Percentiles rank a stretch among this genome's conserved stretches.
These are phyloP conservation scores for Penicillium diatomitis DNA, from an alignment of 495 filamentous ascomycete species.

Conservation along the genomic window DNA sequence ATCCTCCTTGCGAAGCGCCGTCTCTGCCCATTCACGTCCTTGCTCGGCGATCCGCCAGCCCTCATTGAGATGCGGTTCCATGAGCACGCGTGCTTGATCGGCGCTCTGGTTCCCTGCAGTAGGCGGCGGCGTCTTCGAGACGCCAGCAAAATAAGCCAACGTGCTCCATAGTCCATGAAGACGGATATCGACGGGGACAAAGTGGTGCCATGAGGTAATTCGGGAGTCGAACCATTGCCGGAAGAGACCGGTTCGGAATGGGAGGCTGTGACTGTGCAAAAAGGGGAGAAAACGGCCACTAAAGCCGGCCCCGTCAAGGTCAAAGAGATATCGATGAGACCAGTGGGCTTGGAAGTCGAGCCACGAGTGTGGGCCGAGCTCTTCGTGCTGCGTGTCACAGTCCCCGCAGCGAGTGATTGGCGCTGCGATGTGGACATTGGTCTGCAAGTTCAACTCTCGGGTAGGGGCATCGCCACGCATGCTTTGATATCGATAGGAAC, in stretches of 20 bases:
- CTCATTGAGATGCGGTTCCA: constrained; percentile 35
- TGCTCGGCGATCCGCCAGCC: constrained; percentile 57
- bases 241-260: constrained; percentile 58
- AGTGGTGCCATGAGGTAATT: constrained; percentile 66
- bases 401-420: constrained; percentile 49
- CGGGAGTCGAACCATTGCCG: constrained; percentile 68
- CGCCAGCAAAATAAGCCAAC: constrained; percentile 52
- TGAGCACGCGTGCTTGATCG: constrained; percentile 3
- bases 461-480: constrained; percentile 23
- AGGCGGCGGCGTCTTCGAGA: constrained; percentile 1
- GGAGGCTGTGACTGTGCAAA: constrained; percentile 50
- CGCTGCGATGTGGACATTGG: constrained; percentile 39
- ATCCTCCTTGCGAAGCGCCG: constrained; percentile 64
- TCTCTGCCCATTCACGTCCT: constrained; percentile 55
- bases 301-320: constrained; percentile 62
- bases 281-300: constrained; percentile 54
- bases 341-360: constrained; percentile 51
- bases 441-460: constrained; percentile 18
- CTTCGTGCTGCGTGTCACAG: constrained; percentile 41
- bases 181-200: constrained; percentile 64
- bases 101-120: constrained; percentile 2
- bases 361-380: constrained; percentile 36
- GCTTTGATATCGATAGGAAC: constrained; percentile 30
- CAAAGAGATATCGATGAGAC: constrained; percentile 57
- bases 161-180: constrained; percentile 57